phyloP scores from a whole-genome alignment of 441 rosid genomes.

The Flueggea neowawraea region DNA sequence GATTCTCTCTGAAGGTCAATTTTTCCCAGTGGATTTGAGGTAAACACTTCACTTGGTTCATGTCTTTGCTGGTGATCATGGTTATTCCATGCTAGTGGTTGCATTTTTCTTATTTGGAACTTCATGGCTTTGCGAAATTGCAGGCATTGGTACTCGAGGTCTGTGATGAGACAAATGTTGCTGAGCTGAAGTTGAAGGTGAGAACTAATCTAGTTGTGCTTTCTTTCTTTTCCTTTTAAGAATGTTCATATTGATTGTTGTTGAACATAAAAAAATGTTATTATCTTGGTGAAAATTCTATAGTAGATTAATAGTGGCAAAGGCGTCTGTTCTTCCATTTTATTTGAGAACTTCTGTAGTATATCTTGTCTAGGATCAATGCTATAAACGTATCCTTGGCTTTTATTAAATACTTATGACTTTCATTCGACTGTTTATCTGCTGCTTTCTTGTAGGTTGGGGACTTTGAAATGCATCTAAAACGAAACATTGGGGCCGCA shows the following conservation, averaged over 20 bases:
- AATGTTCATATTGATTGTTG: background rate
- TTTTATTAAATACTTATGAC: background rate
- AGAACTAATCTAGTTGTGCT: constrained; percentile 6
- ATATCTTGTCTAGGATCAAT: constrained; percentile 2
- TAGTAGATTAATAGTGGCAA: background rate
- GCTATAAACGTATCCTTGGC: background rate
- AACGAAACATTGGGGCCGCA: constrained; percentile 59
- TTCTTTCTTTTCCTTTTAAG: no score
- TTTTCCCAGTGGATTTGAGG: constrained; percentile 90
- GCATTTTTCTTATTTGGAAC: constrained; percentile 3
- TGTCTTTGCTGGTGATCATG: background rate
- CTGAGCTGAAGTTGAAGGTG: constrained; percentile 92
- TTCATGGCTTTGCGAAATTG: constrained; percentile 12
- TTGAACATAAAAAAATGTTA: background rate
- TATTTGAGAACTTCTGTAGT: constrained; percentile 1
- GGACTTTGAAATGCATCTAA: constrained; percentile 89
- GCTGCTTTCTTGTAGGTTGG: constrained; percentile 55
- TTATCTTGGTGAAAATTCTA: background rate
- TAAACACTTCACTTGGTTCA: constrained; percentile 10
- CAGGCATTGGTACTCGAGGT: constrained; percentile 83
- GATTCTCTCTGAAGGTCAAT: constrained; percentile 27
- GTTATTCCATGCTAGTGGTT: background rate
- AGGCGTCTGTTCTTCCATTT: constrained; percentile 4
- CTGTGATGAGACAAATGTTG: constrained; percentile 92
- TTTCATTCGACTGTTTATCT: background rate